Percentiles rank a stretch among this genome's conserved stretches.
Evolutionary conservation across 768 basidiomycete species (phyloP).

Genomic region (Leccinum disarticulatum): DNA sequence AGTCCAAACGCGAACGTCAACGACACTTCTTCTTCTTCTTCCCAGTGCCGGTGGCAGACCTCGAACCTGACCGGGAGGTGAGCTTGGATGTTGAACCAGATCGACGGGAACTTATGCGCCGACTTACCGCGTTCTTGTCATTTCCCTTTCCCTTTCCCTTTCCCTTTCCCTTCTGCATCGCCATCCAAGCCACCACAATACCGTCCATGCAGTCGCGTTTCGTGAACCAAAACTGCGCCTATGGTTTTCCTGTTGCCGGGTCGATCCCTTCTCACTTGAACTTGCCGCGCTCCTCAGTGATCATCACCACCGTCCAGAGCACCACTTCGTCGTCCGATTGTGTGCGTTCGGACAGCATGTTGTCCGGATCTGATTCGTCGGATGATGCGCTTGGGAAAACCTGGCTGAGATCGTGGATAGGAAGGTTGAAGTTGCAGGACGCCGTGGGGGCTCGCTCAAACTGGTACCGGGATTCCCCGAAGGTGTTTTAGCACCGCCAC

Average conservation of each 20-base stretch:
- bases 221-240: slow-evolving; percentile 67
- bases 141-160: slow-evolving; percentile 12
- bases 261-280: slow-evolving; percentile 72
- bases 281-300: slow-evolving; percentile 55
- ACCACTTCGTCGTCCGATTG: slow-evolving; percentile 54
- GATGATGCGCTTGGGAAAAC: slow-evolving; percentile 19
- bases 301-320: slow-evolving; percentile 63
- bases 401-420: not conserved
- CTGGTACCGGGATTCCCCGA: too few species aligned
- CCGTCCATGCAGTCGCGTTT: slow-evolving; percentile 68
- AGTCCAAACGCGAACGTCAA: slow-evolving; percentile 2
- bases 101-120: slow-evolving; percentile 10
- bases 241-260: slow-evolving; percentile 59
- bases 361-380: slow-evolving; percentile 1
- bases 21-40: slow-evolving; percentile 15
- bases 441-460: too few species aligned
- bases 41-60: slow-evolving; percentile 1
- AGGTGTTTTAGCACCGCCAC: too few species aligned
- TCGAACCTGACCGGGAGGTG: not conserved
- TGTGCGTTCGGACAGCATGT: slow-evolving; percentile 28
- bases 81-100: slow-evolving; percentile 18
- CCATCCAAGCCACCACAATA: slow-evolving; percentile 65
- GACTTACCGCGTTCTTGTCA: slow-evolving; percentile 1
- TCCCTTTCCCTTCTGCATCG: slow-evolving; percentile 35
- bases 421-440: not conserved